Evolutionary conservation across 805 yeast species (phyloP), one percentile per base, ranked within the genome.

Genomic region (Candida chilensis): DNA sequence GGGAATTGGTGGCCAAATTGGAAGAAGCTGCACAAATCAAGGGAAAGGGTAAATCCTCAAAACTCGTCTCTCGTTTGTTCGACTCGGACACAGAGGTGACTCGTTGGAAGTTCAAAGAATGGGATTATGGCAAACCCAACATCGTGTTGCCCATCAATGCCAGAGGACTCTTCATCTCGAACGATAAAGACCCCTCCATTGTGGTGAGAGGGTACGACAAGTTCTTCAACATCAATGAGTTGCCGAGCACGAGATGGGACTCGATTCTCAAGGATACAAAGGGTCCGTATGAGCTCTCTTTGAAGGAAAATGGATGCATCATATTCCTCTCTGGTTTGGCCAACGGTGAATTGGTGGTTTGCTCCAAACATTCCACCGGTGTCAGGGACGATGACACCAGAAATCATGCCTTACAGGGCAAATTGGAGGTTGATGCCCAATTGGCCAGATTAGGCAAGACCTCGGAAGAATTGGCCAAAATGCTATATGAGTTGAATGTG

Each of bases 301-400:
- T 79, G 21, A 92, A 92, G 48, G 94, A 94, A 34, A 92, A 92
- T 47, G 99, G 99, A 0, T 92, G 96, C 45, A 87, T 92, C 31
- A 76, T 84, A 2, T 74, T 92, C 36, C 67, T 92, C 10, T 66
- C 94, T 1, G 96, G 90, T 0, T 53, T 85, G 12, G 66, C 59
- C 14, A 78, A 80, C 42, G 95, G 94, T 0, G 69, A 81, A 0
- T 53, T 92, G 11, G 65, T 90, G 2, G 95, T 88, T 0, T 86
- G 96, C 41, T 84, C 95, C 4, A 92, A 92, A 45, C 92, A 90
- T 50, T 77, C 94, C 0, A 80, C 94, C 1, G 97, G 96, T 1
- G 60, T 62, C 1, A 49, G 77, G 28, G 65, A 59, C 6, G 53
- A 50, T 5, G 20, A 9, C 9, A 40, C 47, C 1, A 65, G 69